Evolutionary conservation across 768 basidiomycete genomes (phyloP).

Genomic region (Gyrodon lividus): DNA sequence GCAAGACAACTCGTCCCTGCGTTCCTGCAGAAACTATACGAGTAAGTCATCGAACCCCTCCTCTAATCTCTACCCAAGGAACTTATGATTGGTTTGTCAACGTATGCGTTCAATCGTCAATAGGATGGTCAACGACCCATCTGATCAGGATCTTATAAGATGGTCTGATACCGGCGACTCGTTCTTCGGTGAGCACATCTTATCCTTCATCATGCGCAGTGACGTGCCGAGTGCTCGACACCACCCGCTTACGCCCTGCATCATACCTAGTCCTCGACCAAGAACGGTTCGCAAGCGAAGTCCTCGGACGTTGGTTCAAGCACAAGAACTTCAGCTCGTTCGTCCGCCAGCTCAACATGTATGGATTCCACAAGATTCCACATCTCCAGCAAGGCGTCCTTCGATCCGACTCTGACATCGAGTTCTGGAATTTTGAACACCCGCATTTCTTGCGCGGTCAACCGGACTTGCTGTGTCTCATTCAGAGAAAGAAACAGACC

Average conservation of each 20-base stretch:
- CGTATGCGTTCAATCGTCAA: constrained; percentile 3
- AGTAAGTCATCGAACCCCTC: constrained; percentile 48
- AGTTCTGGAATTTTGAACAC: constrained; percentile 91
- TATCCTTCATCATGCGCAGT: background rate
- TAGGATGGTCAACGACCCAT: constrained; percentile 90
- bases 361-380: constrained; percentile 94
- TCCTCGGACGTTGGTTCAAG: constrained; percentile 95
- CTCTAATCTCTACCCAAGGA: constrained; percentile 12
- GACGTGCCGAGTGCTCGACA: constrained; percentile 1
- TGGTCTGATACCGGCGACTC: constrained; percentile 93
- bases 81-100: constrained; percentile 11
- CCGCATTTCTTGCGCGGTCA: constrained; percentile 86
- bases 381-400: constrained; percentile 95
- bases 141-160: constrained; percentile 79
- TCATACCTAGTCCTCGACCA: constrained; percentile 74
- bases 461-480: constrained; percentile 82
- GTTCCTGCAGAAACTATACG: constrained; percentile 91
- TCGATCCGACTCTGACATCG: constrained; percentile 75
- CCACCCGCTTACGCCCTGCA: background rate
- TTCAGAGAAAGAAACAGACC: constrained; percentile 78
- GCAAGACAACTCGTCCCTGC: constrained; percentile 63
- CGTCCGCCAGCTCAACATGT: constrained; percentile 95
- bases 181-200: constrained; percentile 70
- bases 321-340: constrained; percentile 96
- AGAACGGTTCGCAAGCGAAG: constrained; percentile 84